A percentile compares a stretch with the other conserved stretches of the same genome.
These are phyloP conservation scores for Macrophomina pseudophaseolina DNA, from an alignment of 2,329 filamentous ascomycete genomes.

Conservation along the genomic window DNA sequence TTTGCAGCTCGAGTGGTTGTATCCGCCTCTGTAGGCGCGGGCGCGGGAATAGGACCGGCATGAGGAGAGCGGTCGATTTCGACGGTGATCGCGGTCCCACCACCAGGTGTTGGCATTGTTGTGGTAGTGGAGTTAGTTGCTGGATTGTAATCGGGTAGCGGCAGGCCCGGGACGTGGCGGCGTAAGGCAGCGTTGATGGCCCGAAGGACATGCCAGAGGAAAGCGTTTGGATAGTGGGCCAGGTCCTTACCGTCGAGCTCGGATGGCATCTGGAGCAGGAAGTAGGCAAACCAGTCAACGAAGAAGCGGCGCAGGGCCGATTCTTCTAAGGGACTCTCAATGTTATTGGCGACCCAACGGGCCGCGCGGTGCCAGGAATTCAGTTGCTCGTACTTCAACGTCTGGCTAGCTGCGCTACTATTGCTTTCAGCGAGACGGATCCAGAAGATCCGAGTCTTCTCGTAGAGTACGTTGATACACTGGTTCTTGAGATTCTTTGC, in stretches of 20 bases:
- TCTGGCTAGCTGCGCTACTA: not conserved
- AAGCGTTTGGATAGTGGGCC: not conserved
- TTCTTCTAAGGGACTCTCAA: not conserved
- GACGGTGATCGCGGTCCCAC: too few species aligned
- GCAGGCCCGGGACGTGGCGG: not conserved
- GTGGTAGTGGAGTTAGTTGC: not conserved
- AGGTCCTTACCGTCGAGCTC: not conserved
- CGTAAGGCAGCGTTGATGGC: not conserved
- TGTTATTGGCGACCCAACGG: not conserved
- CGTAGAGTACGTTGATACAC: not conserved
- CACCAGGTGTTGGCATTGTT: not conserved
- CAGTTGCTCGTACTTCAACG: not conserved
- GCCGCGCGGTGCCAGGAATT: not conserved
- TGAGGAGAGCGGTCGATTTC: too few species aligned
- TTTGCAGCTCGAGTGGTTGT: too few species aligned
- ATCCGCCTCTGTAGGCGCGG: too few species aligned
- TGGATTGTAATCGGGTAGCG: too few species aligned
- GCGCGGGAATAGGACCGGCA: too few species aligned
- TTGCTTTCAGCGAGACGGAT: not conserved
- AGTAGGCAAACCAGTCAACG: constrained; percentile 3
- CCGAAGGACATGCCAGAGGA: not conserved
- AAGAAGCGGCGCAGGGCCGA: not conserved
- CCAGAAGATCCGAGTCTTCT: too few species aligned
- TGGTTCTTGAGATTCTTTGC: not conserved
- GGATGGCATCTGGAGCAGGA: not conserved